Conservation (phyloP, 139 green algal species). For the Nannochloris sp. region DNA sequence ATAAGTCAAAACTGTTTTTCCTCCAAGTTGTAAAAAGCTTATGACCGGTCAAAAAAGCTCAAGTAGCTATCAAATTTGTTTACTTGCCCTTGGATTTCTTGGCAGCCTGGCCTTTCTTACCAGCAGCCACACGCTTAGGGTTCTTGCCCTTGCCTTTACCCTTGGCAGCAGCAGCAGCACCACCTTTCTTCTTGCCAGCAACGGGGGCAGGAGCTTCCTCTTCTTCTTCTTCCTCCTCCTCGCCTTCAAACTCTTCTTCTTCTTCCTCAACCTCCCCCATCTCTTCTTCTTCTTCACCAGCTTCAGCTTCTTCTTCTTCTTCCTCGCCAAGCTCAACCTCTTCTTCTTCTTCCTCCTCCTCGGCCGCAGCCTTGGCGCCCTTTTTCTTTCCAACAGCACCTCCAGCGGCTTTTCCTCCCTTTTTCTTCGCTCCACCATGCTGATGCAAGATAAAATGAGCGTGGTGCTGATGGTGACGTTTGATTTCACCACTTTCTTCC, state of each 20-base stretch:
- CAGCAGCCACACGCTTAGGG: too few relatives aligned
- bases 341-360: too few relatives aligned
- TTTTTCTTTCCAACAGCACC: background rate
- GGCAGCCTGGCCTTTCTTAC: background rate
- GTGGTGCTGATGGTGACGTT: background rate
- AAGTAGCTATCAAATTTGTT: background rate
- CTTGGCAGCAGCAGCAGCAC: background rate
- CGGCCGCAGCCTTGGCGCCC: too few relatives aligned
- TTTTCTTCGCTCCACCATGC: background rate
- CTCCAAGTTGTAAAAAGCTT: background rate
- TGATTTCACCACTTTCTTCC: background rate
- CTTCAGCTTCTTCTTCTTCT: too few relatives aligned
- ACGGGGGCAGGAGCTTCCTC: background rate
- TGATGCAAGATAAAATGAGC: background rate
- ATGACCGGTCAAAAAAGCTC: background rate
- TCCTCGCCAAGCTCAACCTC: background rate
- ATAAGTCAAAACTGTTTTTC: background rate
- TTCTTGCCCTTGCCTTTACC: too few relatives aligned
- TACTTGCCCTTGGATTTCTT: background rate
- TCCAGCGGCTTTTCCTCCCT: background rate
- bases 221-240: background rate
- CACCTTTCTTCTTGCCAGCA: background rate
- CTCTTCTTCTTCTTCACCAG: too few relatives aligned
- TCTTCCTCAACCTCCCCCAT: too few relatives aligned
- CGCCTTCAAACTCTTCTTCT: too few relatives aligned